Percentiles rank a stretch among this genome's conserved stretches.
Evolutionary conservation across 2,329 filamentous ascomycete species (phyloP).

Genomic region (Aurifilum marmelostoma): DNA sequence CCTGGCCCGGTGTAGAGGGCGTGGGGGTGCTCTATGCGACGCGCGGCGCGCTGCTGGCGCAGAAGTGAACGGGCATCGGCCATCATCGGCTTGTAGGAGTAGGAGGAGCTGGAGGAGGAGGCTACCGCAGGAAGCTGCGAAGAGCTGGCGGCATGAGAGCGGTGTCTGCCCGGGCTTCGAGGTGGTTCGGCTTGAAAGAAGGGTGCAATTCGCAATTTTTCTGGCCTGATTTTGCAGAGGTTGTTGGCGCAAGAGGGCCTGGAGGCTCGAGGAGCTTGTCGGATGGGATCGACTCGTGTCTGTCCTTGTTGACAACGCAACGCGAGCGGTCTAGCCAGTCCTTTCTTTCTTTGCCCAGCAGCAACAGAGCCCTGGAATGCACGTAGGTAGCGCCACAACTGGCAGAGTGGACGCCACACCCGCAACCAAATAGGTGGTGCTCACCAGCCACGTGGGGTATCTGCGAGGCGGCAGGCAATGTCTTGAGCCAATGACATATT

Average conservation of each 20-base stretch:
- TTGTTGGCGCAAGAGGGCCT: neutral
- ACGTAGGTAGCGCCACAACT: conserved; percentile 1
- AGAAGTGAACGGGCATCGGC: conserved; percentile 79
- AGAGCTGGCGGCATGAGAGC: neutral
- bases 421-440: neutral
- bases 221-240: neutral
- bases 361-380: neutral
- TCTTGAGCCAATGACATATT: neutral
- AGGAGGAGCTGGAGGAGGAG: neutral
- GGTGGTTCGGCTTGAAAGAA: neutral
- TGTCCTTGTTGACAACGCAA: neutral
- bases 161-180: neutral
- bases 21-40: conserved; percentile 71
- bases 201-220: neutral
- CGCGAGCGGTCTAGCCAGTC: neutral
- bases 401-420: neutral
- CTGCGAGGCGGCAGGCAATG: neutral
- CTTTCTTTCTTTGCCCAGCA: neutral
- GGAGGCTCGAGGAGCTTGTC: neutral
- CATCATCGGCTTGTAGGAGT: conserved; percentile 51
- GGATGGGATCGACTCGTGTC: neutral
- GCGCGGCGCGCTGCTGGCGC: conserved; percentile 74
- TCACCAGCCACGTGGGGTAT: neutral
- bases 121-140: neutral
- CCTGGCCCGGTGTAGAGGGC: conserved; percentile 70